Percentiles rank a stretch among this genome's conserved stretches.
Conservation (phyloP, 2,329 filamentous ascomycete genomes). For the Coniochaeta sp. region DNA sequence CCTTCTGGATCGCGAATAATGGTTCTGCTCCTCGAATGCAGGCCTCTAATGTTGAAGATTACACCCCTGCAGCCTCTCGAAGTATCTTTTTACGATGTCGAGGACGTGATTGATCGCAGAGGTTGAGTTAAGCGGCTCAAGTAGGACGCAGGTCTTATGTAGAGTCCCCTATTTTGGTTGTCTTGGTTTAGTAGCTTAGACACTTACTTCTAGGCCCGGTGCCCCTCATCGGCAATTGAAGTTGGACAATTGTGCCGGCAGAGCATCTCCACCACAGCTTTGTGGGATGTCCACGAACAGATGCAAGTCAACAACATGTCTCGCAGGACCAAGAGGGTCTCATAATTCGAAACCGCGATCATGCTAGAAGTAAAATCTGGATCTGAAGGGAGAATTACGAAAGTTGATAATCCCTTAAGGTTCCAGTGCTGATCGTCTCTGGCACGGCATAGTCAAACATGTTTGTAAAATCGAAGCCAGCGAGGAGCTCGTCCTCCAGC, state of each 20-base stretch:
- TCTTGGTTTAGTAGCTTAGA: not conserved
- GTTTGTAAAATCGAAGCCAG: not conserved
- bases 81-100: not conserved
- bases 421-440: not conserved
- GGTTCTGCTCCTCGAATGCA: not conserved
- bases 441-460: not conserved
- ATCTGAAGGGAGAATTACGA: not conserved
- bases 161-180: not conserved
- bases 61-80: not conserved
- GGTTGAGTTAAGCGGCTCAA: not conserved
- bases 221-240: conserved; percentile 1
- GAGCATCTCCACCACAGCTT: not conserved
- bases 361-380: not conserved
- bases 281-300: not conserved
- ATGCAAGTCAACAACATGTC: not conserved
- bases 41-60: not conserved
- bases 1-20: not conserved
- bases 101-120: not conserved
- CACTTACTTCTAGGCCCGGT: not conserved
- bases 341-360: not conserved
- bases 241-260: not conserved
- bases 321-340: not conserved
- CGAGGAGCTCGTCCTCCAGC: not conserved
- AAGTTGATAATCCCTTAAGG: not conserved
- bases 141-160: not conserved